phyloP scores from a whole-genome alignment of 495 filamentous ascomycete genomes.

The Choiromyces venosus region DNA sequence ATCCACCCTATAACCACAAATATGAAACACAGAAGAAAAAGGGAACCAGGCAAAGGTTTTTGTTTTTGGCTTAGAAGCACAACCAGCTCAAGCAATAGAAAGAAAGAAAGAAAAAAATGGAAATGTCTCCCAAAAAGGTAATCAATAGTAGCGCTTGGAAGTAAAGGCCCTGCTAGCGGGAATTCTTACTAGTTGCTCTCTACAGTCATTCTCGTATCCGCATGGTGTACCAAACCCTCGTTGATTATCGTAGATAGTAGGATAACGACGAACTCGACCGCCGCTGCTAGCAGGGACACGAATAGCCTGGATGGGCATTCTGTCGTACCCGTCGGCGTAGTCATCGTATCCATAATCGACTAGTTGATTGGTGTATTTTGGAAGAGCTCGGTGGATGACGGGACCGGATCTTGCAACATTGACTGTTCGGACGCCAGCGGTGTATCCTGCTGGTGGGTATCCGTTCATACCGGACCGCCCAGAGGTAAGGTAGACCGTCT shows the following conservation, averaged over 20 bases:
- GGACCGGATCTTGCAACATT: not conserved
- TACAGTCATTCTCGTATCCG: not conserved
- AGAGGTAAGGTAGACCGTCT: not conserved
- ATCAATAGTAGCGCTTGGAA: not conserved
- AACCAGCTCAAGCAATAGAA: not conserved
- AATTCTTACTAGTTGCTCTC: not conserved
- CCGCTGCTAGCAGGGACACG: not conserved
- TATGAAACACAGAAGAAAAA: not conserved
- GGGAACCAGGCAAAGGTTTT: not conserved
- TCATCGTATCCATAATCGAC: not conserved
- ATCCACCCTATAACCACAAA: slow-evolving; percentile 2
- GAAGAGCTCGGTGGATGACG: not conserved
- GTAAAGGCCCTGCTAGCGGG: not conserved
- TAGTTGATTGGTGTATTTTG: not conserved
- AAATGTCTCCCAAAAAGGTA: not conserved
- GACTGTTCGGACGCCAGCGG: not conserved
- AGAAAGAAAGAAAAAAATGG: not conserved
- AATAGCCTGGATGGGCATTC: not conserved
- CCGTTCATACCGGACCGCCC: not conserved
- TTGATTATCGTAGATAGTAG: not conserved
- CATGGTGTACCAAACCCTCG: not conserved
- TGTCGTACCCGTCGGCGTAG: not conserved
- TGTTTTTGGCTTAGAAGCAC: not conserved
- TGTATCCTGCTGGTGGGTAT: not conserved
- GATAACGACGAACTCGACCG: not conserved